A percentile compares a stretch with the other conserved stretches of the same genome.
These are phyloP conservation scores for Diutina scorzettiae DNA, from an alignment of 1,139 yeast genomes.

Conservation along the genomic window DNA sequence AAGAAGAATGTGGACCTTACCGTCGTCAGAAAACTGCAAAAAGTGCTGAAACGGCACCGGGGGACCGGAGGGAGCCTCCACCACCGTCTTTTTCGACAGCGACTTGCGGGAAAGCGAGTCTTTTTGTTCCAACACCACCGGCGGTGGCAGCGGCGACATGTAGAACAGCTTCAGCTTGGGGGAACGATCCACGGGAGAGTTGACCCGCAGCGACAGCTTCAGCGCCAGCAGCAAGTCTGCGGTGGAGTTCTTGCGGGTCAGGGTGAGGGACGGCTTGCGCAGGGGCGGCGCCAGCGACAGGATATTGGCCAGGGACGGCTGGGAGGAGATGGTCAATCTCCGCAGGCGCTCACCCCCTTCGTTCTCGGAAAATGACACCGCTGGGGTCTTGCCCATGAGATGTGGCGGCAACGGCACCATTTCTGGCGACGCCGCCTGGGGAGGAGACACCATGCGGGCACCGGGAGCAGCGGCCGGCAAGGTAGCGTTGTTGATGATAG, in stretches of 20 bases:
- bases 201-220: conserved; percentile 7
- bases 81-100: conserved; percentile 16
- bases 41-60: conserved; percentile 67
- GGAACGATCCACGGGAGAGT: neutral
- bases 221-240: conserved; percentile 8
- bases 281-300: neutral
- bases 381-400: conserved; percentile 9
- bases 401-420: conserved; percentile 5
- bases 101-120: conserved; percentile 10
- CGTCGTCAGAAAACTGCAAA: conserved; percentile 60
- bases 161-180: neutral
- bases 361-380: conserved; percentile 30
- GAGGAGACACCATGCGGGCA: neutral
- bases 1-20: conserved; percentile 71
- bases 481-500: conserved; percentile 1
- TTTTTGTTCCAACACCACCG: conserved; percentile 6
- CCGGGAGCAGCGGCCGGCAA: neutral
- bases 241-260: conserved; percentile 11
- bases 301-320: conserved; percentile 20
- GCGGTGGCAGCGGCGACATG: conserved; percentile 7
- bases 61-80: conserved; percentile 50
- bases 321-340: conserved; percentile 35
- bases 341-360: conserved; percentile 29
- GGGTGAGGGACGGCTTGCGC: conserved; percentile 4
- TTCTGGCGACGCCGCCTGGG: neutral